Evolutionary conservation across 148 eudicot species (phyloP).

Genomic region (Camellia sinensis): DNA sequence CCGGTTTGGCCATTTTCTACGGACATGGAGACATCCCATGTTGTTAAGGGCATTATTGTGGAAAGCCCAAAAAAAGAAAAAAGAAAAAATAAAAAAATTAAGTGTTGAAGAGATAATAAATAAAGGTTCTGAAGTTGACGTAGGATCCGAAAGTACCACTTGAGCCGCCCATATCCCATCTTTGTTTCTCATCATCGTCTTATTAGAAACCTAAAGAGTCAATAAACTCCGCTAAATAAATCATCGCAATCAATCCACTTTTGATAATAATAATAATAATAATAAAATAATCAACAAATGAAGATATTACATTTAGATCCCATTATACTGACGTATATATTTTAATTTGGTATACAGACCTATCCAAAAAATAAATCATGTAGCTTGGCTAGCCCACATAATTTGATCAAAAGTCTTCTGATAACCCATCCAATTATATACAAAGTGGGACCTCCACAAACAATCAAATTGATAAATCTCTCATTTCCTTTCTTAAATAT

Average conservation of each 20-base stretch:
- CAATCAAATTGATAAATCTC: not conserved
- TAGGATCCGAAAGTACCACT: not conserved
- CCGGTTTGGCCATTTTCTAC: not conserved
- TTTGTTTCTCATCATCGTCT: not conserved
- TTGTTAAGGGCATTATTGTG: not conserved
- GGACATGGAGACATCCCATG: not conserved
- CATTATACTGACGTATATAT: too few relatives aligned
- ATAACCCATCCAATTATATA: not conserved
- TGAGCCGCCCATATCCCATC: not conserved
- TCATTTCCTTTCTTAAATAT: not conserved
- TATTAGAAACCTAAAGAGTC: too few relatives aligned
- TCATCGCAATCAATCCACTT: too few relatives aligned
- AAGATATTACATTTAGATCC: too few relatives aligned
- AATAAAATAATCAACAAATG: not conserved
- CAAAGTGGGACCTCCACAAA: not conserved
- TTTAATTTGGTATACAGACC: too few relatives aligned
- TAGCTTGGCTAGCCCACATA: not conserved
- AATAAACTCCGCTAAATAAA: too few relatives aligned
- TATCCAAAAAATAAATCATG: too few relatives aligned
- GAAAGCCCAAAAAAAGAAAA: not conserved
- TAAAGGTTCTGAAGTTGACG: constrained; percentile 1
- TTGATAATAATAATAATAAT: too few relatives aligned
- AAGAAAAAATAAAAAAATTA: too few relatives aligned
- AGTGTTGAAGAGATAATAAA: not conserved
- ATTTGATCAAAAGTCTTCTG: not conserved